A percentile compares a stretch with the other conserved stretches of the same genome.
Conservation (phyloP, 768 basidiomycete genomes). For the Naganishia vishniacii region DNA sequence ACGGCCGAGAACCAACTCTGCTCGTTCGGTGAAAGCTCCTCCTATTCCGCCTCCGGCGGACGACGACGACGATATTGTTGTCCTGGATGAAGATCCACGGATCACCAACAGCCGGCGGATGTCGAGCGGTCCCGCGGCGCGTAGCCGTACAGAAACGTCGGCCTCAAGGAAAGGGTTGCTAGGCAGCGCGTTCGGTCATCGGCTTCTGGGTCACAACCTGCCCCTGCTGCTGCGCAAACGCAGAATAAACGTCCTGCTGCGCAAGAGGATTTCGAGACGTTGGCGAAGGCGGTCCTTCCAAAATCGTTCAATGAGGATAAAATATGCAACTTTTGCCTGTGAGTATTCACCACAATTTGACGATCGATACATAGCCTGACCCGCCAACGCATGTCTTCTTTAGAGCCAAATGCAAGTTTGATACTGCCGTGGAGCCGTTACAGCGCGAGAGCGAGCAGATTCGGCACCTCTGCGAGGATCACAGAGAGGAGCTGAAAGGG, state of each 20-base stretch:
- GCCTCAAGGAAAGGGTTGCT: no score
- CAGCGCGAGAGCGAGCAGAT: neutral
- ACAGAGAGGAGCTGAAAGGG: neutral
- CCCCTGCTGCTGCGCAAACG: neutral
- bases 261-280: neutral
- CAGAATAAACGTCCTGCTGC: neutral
- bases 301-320: neutral
- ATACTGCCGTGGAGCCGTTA: neutral
- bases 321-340: neutral
- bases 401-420: neutral
- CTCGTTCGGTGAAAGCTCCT: no score
- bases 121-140: no score
- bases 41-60: no score
- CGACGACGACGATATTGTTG: neutral
- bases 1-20: no score
- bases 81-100: neutral
- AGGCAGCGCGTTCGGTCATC: no score
- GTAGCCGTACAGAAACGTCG: neutral
- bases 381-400: no score
- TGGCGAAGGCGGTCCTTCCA: neutral
- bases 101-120: neutral
- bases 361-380: neutral
- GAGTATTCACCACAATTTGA: neutral
- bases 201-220: neutral
- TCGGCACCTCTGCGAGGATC: neutral